A percentile compares a stretch with the other conserved stretches of the same genome.
phyloP scores from a whole-genome alignment of 2,329 filamentous ascomycete species.

The Xylariaceae sp. region DNA sequence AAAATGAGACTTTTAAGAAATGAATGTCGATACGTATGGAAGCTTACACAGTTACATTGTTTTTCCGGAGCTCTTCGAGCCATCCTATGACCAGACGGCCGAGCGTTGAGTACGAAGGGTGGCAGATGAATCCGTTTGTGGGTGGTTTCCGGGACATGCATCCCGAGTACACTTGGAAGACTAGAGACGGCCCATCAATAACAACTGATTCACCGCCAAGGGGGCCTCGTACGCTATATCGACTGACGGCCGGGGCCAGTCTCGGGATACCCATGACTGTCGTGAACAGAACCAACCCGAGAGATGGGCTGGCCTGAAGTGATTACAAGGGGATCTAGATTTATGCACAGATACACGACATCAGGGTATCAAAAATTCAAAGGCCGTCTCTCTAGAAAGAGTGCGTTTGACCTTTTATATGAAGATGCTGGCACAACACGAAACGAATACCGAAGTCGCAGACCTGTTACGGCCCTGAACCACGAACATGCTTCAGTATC shows the following conservation, averaged over 20 bases:
- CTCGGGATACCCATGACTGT: slow-evolving; percentile 54
- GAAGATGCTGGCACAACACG: not conserved
- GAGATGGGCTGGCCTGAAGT: not conserved
- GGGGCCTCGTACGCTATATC: slow-evolving; percentile 41
- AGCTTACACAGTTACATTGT: slow-evolving; percentile 58
- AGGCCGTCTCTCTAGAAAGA: not conserved
- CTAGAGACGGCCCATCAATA: slow-evolving; percentile 75
- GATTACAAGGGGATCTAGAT: not conserved
- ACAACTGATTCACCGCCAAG: slow-evolving; percentile 43
- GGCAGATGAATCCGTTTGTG: slow-evolving; percentile 43
- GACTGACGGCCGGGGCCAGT: slow-evolving; percentile 48
- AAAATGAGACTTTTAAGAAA: not conserved
- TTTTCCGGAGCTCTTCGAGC: slow-evolving; percentile 53
- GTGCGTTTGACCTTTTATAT: not conserved
- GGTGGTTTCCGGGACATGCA: slow-evolving; percentile 40
- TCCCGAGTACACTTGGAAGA: slow-evolving; percentile 64
- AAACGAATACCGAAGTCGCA: too few species aligned
- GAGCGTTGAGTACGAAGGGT: slow-evolving; percentile 60
- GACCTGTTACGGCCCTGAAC: too few species aligned
- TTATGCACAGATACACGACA: not conserved
- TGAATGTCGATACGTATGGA: slow-evolving; percentile 16
- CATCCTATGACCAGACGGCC: slow-evolving; percentile 55
- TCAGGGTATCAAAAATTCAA: not conserved
- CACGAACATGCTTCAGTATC: too few species aligned
- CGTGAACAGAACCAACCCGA: not conserved